Base-by-base conservation (phyloP, 805 yeast genomes). In the Spathaspora passalidarum region DNA sequence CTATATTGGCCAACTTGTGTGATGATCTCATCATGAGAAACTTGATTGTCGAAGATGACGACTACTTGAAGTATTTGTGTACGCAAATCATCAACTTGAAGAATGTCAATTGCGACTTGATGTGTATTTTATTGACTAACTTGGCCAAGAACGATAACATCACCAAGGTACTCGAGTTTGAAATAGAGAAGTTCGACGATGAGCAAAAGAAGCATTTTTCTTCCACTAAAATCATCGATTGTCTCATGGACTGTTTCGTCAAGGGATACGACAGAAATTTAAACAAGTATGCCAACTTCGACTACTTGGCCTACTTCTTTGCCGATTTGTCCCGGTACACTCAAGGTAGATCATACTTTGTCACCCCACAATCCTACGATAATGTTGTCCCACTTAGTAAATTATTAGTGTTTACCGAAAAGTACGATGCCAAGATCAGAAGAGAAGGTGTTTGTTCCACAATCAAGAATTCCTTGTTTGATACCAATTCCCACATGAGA, bases 381-480 rank as follows among this genome's bases (percentile, higher is more conserved):
- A 71, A 66, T 16, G 84, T 87, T 16, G 82, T 86, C 14, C 96
- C 96, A 29, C 65, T 89, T 18, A 81, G 90, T n/a, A 88, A 88
- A 60, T 65, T 90, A 21, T 71, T 88, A 49, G 94, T 82, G 0
- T 90, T 89, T 66, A 86, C 97, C 4, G 91, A 88, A 59, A 80
- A 82, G 57, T 86, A 82, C 53, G 91, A 86, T 58, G 75, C 88
- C 11, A 81, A 80, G 56, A 80, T 81, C 20, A 82, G 98, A 68
- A 79, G 98, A 66, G 91, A 86, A 61, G 97, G 96, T 59, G 91
- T 88, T 32, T 95, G 96, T 1, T 86, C 96, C 4, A 86, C 97
- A 1, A 87, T 94, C 55, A 92, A 94, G 63, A 92, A 92, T 65
- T 79, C 92, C 0, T 69, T 92, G 42, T 92, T 92, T 58, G 96